A percentile compares a stretch with the other conserved stretches of the same genome.
Evolutionary conservation across 1,139 yeast genomes (phyloP).

Genomic region (Saccharomyces pastorianus): DNA sequence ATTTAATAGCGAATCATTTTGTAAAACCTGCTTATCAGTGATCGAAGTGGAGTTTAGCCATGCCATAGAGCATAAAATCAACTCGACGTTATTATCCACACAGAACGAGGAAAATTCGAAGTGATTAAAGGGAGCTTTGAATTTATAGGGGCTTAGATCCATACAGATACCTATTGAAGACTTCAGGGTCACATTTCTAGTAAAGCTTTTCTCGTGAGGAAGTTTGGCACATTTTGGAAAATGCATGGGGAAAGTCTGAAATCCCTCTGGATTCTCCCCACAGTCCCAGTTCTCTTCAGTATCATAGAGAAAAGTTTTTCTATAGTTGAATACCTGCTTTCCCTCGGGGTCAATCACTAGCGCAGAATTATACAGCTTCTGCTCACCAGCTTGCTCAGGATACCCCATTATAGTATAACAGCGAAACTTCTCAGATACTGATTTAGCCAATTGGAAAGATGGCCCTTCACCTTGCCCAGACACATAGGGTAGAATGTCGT

Average conservation of each 20-base stretch:
- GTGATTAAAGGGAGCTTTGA: constrained; percentile 64
- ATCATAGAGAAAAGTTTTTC: constrained; percentile 70
- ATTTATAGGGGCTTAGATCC: constrained; percentile 86
- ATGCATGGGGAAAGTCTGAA: constrained; percentile 32
- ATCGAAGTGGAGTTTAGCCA: constrained; percentile 60
- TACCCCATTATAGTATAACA: constrained; percentile 79
- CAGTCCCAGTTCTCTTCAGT: constrained; percentile 83
- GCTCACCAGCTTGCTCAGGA: constrained; percentile 46
- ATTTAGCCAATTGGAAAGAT: constrained; percentile 50
- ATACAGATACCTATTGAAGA: constrained; percentile 82
- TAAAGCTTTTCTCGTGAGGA: not conserved
- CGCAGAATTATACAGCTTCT: constrained; percentile 61
- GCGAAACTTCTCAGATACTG: constrained; percentile 40
- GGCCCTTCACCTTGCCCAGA: constrained; percentile 41
- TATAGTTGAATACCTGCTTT: constrained; percentile 51
- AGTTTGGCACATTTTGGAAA: constrained; percentile 12
- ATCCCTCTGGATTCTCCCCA: constrained; percentile 54
- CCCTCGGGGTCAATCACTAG: constrained; percentile 57
- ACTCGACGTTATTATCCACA: constrained; percentile 39
- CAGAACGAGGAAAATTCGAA: constrained; percentile 66
- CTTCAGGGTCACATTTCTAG: constrained; percentile 28
- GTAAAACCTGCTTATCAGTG: constrained; percentile 15
- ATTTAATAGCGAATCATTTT: constrained; percentile 1
- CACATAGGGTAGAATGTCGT: constrained; percentile 53
- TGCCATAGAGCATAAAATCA: constrained; percentile 77